These are phyloP conservation scores for Linaria vulgaris DNA, from an alignment of 257 asterid genomes.

Conservation along the genomic window DNA sequence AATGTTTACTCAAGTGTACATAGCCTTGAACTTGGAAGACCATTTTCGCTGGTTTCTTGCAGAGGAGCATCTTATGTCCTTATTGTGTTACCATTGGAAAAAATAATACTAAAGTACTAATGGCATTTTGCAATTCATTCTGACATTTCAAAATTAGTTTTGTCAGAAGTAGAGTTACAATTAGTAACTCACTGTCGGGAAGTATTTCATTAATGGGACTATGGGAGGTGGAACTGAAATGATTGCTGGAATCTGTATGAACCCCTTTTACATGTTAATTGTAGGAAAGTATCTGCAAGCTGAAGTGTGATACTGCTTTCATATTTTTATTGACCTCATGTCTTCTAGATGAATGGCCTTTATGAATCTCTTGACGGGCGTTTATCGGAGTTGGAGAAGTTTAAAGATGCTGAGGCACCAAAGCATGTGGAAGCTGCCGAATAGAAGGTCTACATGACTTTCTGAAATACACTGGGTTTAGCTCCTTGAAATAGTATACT, in stretches of 20 bases:
- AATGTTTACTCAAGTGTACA: too few relatives aligned
- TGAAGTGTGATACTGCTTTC: background rate
- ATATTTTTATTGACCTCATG: constrained; percentile 3
- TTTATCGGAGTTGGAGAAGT: constrained; percentile 57
- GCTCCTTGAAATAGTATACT: constrained; percentile 12
- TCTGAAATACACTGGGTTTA: constrained; percentile 24
- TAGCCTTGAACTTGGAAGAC: background rate
- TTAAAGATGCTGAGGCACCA: constrained; percentile 54
- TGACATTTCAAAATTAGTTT: too few relatives aligned
- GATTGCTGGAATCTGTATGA: too few relatives aligned
- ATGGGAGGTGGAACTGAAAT: too few relatives aligned
- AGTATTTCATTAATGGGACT: too few relatives aligned
- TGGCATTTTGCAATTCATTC: too few relatives aligned
- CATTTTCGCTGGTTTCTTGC: background rate
- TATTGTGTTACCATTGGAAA: background rate
- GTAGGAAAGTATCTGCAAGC: constrained; percentile 7
- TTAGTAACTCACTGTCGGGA: too few relatives aligned
- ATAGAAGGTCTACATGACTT: constrained; percentile 25
- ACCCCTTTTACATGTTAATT: too few relatives aligned
- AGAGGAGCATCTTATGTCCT: background rate
- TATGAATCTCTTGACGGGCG: constrained; percentile 64
- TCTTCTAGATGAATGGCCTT: constrained; percentile 46
- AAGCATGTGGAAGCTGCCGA: constrained; percentile 62
- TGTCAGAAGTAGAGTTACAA: background rate
- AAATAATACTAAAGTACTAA: background rate